Conservation (phyloP, 352 stramenopile species). For the Halophytophthora batemanensis region DNA sequence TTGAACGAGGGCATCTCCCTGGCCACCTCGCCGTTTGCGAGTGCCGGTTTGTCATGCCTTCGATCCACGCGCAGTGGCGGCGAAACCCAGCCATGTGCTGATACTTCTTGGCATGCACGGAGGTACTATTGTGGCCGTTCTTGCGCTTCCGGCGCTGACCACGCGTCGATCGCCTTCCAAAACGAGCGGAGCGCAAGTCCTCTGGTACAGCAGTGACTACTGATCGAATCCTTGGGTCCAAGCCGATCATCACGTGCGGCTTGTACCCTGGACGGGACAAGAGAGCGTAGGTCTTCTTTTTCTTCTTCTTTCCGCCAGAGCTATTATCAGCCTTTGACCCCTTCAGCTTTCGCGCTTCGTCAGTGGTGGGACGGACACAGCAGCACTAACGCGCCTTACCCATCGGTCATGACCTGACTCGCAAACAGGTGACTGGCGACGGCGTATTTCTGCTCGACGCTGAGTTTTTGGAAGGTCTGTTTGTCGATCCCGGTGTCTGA, state of each 20-base stretch:
- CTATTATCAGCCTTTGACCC: no score
- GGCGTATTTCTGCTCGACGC: constrained; percentile 1
- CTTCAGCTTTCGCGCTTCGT: neutral
- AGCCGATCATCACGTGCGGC: constrained; percentile 2
- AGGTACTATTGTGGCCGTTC: neutral
- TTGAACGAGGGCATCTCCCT: constrained; percentile 19
- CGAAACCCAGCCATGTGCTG: constrained; percentile 2
- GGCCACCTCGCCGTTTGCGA: neutral
- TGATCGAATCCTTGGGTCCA: constrained; percentile 5
- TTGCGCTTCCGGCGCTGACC: neutral
- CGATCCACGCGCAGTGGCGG: neutral
- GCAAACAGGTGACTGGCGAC: constrained; percentile 6
- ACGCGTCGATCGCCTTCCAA: neutral
- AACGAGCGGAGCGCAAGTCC: neutral
- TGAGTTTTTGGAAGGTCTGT: neutral
- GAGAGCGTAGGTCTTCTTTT: no score
- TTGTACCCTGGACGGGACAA: constrained; percentile 1
- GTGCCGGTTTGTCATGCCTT: neutral
- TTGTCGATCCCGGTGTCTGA: neutral
- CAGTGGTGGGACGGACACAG: constrained; percentile 1
- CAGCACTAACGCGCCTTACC: constrained; percentile 4
- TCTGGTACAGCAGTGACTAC: constrained; percentile 4
- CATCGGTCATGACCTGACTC: constrained; percentile 1
- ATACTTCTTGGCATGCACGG: neutral
- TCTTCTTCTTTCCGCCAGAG: neutral